These are phyloP conservation scores for Albatrellus ellisii DNA, from an alignment of 768 basidiomycete species.

Conservation along the genomic window DNA sequence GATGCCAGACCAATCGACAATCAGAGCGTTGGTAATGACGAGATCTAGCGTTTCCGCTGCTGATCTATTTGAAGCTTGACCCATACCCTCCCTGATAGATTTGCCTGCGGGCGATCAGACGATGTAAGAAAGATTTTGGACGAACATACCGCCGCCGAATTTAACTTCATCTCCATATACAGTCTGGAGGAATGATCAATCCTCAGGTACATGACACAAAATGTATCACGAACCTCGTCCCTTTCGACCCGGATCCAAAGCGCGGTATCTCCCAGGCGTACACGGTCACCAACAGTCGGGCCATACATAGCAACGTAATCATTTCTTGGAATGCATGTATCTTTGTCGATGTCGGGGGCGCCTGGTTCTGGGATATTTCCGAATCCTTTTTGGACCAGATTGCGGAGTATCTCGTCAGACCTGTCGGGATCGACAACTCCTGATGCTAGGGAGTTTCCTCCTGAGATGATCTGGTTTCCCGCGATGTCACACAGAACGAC, in stretches of 20 bases:
- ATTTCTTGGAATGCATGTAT: conserved; percentile 50
- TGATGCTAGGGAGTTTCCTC: conserved; percentile 65
- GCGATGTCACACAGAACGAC: conserved; percentile 72
- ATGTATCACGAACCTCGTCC: conserved; percentile 40
- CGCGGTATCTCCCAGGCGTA: conserved; percentile 78
- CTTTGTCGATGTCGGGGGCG: conserved; percentile 33
- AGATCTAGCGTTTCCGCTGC: conserved; percentile 69
- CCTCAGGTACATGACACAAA: background rate
- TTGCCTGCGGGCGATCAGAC: conserved; percentile 44
- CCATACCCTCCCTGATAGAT: conserved; percentile 93
- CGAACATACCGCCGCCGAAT: conserved; percentile 75
- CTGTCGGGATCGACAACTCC: conserved; percentile 33
- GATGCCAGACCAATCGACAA: conserved; percentile 92
- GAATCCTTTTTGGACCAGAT: conserved; percentile 50
- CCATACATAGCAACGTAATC: conserved; percentile 92
- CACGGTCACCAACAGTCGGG: conserved; percentile 82
- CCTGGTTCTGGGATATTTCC: conserved; percentile 56
- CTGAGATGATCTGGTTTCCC: conserved; percentile 57
- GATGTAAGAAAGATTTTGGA: background rate
- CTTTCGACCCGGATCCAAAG: conserved; percentile 90
- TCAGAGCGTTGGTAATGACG: conserved; percentile 89
- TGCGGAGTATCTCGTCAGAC: conserved; percentile 33
- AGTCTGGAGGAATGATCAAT: conserved; percentile 32
- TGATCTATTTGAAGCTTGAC: conserved; percentile 68
- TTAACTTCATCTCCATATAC: conserved; percentile 95